Percentiles rank a stretch among this genome's conserved stretches.
phyloP scores from a whole-genome alignment of 129 eudicot genomes.

The Centella asiatica region DNA sequence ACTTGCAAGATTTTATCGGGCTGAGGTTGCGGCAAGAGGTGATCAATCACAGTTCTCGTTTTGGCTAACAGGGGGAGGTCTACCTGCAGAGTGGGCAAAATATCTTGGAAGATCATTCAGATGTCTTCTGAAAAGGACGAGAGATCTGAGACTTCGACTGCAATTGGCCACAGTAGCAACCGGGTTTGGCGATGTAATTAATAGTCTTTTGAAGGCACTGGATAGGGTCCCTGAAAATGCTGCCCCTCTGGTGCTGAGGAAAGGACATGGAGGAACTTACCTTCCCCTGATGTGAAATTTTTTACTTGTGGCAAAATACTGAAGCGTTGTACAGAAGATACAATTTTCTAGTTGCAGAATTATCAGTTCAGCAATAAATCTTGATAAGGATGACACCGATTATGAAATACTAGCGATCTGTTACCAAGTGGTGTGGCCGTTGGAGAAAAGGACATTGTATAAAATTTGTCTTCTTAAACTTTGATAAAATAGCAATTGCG shows the following conservation, averaged over 20 bases:
- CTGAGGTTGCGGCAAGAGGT: conserved; percentile 91
- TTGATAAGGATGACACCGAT: background rate
- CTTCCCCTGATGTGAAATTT: conserved; percentile 71
- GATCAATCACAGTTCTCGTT: conserved; percentile 92
- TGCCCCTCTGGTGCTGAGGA: conserved; percentile 88
- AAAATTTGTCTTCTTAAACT: conserved; percentile 8
- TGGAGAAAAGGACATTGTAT: background rate
- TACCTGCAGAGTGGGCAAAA: conserved; percentile 94
- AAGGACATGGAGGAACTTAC: conserved; percentile 97
- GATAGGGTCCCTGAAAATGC: conserved; percentile 93
- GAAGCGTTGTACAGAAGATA: background rate
- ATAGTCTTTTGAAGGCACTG: conserved; percentile 51
- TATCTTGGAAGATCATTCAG: conserved; percentile 82
- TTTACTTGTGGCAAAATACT: background rate
- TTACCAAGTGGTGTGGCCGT: background rate
- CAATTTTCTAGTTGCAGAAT: background rate
- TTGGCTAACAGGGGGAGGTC: conserved; percentile 93
- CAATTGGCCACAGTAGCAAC: conserved; percentile 80
- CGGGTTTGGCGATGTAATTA: conserved; percentile 62
- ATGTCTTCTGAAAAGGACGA: conserved; percentile 76
- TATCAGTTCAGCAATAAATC: background rate
- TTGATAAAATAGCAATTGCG: background rate
- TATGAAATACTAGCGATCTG: background rate
- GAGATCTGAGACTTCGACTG: conserved; percentile 64
- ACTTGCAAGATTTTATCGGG: conserved; percentile 70